Evolutionary conservation across 2,329 filamentous ascomycete genomes (phyloP), one percentile per base, ranked within the genome.

Genomic region (Zymoseptoria crescenta): DNA sequence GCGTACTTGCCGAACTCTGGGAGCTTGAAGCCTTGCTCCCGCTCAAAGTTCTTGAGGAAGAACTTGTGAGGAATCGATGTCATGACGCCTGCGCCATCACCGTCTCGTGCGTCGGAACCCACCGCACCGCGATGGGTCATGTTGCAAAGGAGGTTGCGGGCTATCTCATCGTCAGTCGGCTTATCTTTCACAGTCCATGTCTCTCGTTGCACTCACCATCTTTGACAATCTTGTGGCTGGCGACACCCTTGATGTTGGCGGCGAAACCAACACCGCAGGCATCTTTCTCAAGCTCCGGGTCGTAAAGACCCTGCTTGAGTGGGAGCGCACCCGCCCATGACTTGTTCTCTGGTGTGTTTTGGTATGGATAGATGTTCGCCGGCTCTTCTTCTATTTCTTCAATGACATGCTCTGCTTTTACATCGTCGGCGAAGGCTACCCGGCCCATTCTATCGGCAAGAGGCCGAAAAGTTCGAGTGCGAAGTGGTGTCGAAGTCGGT

Each of bases 111-210:
- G 81, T 99, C 94, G 62, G 94, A 97, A 69, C 94, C 94, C 69
- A 97, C 93, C 65, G 94, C 94, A 81, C 94, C 94, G 75, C 94
- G 88, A 81, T 99, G 94, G 82, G 94, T 97, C 94, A 99, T 99
- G 83, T 99, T 97, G 83, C 94, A 99, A 64, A 99, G 86, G 63
- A 99, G 82, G 77, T 92, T 96, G 67, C 90, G 88, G 67, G 92
- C 90, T 94, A 69, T 51, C 10, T 53, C 50, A 59, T 49, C 13
- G 73, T 80, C 67, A 77, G 74, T 60, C 20, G 27, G 55, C 58
- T 24, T 56, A 54, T 48, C 10, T 41, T 41, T 10, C 24, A 24
- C 49, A 56, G 55, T 54, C n/a, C 41, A 48, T 13, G 55, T 21
- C n/a, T 16, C 21, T 8, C 30, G 4, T 21, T 56, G 41, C 48